Percentiles rank a stretch among this genome's conserved stretches.
phyloP scores from a whole-genome alignment of 495 filamentous ascomycete species.

The Tuber borchii region DNA sequence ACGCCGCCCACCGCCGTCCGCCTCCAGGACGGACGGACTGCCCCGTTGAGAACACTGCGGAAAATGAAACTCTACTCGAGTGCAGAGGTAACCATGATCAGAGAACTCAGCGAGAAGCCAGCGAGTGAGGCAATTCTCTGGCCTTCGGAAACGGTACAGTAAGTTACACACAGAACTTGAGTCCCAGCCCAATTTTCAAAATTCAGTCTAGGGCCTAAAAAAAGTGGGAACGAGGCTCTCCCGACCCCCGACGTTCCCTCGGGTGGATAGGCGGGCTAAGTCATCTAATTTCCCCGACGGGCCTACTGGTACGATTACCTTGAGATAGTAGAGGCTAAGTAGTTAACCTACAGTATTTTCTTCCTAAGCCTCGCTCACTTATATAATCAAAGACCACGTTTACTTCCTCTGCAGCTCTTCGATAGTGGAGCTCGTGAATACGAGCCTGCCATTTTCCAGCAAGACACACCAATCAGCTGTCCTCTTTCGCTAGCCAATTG shows the following conservation, averaged over 20 bases:
- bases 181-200: conserved; percentile 22
- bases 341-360: conserved; percentile 21
- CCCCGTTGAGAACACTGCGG: too few relatives aligned
- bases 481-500: neutral
- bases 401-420: conserved; percentile 16
- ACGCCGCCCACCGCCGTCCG: too few relatives aligned
- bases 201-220: conserved; percentile 18
- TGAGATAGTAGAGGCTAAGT: conserved; percentile 19
- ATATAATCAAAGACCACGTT: conserved; percentile 4
- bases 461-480: neutral
- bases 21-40: too few relatives aligned
- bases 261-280: conserved; percentile 10
- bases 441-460: neutral
- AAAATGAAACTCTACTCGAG: too few relatives aligned
- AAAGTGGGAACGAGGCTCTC: conserved; percentile 8
- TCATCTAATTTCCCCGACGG: conserved; percentile 15
- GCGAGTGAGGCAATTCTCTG: neutral
- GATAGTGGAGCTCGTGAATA: neutral
- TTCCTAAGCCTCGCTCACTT: conserved; percentile 16
- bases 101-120: neutral
- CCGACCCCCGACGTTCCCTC: conserved; percentile 22
- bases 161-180: neutral
- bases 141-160: neutral
- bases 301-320: conserved; percentile 13
- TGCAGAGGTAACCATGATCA: neutral